Percentiles rank a stretch among this genome's conserved stretches.
These are phyloP conservation scores for Xylaria polymorpha DNA, from an alignment of 2,329 filamentous ascomycete species.

Conservation along the genomic window DNA sequence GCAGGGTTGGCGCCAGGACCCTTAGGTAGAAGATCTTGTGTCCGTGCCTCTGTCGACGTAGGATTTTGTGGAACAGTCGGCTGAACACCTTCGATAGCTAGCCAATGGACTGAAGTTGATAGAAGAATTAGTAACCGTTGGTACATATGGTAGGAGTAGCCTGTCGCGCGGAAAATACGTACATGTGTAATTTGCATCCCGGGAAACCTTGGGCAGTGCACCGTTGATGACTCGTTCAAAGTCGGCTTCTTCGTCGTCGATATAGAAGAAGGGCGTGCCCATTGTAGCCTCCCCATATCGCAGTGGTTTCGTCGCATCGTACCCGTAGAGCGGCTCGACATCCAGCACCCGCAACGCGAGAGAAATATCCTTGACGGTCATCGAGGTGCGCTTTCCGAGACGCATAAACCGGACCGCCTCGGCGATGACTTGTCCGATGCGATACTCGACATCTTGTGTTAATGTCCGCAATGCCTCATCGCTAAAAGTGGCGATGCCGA, in stretches of 20 bases:
- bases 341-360: conserved; percentile 88
- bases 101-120: conserved; percentile 81
- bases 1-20: conserved; percentile 88
- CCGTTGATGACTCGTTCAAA: conserved; percentile 99
- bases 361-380: conserved; percentile 90
- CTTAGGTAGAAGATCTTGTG: conserved; percentile 88
- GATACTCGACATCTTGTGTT: conserved; percentile 94
- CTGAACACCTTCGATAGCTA: conserved; percentile 96
- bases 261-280: conserved; percentile 94
- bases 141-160: background rate
- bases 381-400: conserved; percentile 83
- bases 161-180: conserved; percentile 44
- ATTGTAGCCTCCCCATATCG: conserved; percentile 94
- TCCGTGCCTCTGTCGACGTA: conserved; percentile 82
- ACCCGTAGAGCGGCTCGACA: conserved; percentile 95
- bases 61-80: conserved; percentile 97
- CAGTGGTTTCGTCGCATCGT: conserved; percentile 89
- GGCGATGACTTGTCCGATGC: conserved; percentile 90
- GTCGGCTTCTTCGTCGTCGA: conserved; percentile 98
- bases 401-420: conserved; percentile 98
- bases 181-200: conserved; percentile 94
- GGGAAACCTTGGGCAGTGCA: conserved; percentile 90
- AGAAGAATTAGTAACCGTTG: conserved; percentile 31
- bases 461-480: conserved; percentile 90
- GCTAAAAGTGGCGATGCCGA: conserved; percentile 83